phyloP scores from a whole-genome alignment of 2,329 filamentous ascomycete genomes.

The Penicillium oxalicum region DNA sequence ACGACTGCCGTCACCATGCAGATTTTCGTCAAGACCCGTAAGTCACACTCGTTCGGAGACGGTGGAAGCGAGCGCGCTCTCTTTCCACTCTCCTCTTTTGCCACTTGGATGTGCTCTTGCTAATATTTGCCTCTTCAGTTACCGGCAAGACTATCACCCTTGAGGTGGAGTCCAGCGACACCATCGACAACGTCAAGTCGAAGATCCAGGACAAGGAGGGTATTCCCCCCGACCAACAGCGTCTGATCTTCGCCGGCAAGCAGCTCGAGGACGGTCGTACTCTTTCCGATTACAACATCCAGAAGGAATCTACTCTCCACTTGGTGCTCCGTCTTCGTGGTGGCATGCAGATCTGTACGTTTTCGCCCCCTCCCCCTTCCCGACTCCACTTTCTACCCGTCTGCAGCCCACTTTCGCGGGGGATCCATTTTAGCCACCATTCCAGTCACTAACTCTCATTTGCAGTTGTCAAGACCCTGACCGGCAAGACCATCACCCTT shows the following conservation, averaged over 20 bases:
- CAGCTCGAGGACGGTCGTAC: constrained; percentile 54
- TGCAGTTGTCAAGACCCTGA: constrained; percentile 53
- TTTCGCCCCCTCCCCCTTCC: background rate
- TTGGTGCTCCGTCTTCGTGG: constrained; percentile 67
- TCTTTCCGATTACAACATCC: constrained; percentile 52
- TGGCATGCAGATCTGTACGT: constrained; percentile 58
- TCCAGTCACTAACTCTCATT: constrained; percentile 11
- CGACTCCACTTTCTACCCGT: background rate
- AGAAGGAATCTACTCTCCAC: constrained; percentile 63
- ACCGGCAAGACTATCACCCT: constrained; percentile 44
- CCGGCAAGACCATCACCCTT: constrained; percentile 60
- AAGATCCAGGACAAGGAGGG: constrained; percentile 58
- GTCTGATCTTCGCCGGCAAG: constrained; percentile 54
- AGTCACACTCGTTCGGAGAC: constrained; percentile 37
- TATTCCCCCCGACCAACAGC: constrained; percentile 54
- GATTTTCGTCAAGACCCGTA: constrained; percentile 96
- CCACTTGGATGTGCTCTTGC: constrained; percentile 3
- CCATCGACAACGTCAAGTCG: constrained; percentile 52
- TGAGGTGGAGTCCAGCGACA: constrained; percentile 46
- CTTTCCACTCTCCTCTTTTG: constrained; percentile 8
- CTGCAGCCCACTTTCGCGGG: background rate
- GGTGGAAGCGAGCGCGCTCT: background rate
- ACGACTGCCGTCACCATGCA: constrained; percentile 60
- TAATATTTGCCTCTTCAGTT: constrained; percentile 36
- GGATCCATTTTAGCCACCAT: background rate